Percentiles rank a stretch among this genome's conserved stretches.
Evolutionary conservation across 345 rosid species (phyloP).

Genomic region (Anastatica hierochuntica): DNA sequence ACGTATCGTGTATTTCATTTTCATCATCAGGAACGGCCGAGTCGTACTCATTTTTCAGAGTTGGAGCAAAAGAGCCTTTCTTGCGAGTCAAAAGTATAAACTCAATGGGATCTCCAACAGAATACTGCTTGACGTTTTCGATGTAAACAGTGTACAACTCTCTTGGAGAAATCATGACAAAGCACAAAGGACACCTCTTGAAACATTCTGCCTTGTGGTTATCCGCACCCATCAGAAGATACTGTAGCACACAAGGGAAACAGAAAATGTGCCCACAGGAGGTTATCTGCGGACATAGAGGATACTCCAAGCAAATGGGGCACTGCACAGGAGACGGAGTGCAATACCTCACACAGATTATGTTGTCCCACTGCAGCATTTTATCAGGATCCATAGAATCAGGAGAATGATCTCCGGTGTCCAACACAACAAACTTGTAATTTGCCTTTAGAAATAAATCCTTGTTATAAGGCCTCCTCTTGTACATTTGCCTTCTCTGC

Average conservation of each 20-base stretch:
- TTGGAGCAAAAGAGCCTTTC: constrained; percentile 58
- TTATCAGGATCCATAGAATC: constrained; percentile 88
- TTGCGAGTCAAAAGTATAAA: constrained; percentile 73
- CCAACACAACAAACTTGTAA: constrained; percentile 85
- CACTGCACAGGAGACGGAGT: constrained; percentile 80
- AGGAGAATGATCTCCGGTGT: constrained; percentile 52
- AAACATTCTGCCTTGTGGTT: constrained; percentile 50
- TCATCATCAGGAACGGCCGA: neutral
- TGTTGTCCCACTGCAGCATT: constrained; percentile 82
- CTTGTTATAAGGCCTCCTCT: constrained; percentile 72
- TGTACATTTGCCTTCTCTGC: constrained; percentile 51
- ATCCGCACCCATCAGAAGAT: constrained; percentile 65
- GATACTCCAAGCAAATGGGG: constrained; percentile 86
- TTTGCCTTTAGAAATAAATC: constrained; percentile 94
- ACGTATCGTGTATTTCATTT: constrained; percentile 31
- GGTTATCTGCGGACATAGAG: constrained; percentile 91
- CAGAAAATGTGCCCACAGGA: constrained; percentile 97
- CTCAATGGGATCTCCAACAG: constrained; percentile 55
- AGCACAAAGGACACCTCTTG: constrained; percentile 90
- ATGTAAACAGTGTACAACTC: constrained; percentile 67
- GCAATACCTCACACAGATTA: constrained; percentile 73
- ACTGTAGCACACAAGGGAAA: constrained; percentile 79
- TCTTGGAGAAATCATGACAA: constrained; percentile 71
- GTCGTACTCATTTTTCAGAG: constrained; percentile 31
- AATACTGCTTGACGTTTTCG: constrained; percentile 60